These are phyloP conservation scores for Amaranthus palmeri DNA, from an alignment of 148 eudicot genomes.

Conservation along the genomic window DNA sequence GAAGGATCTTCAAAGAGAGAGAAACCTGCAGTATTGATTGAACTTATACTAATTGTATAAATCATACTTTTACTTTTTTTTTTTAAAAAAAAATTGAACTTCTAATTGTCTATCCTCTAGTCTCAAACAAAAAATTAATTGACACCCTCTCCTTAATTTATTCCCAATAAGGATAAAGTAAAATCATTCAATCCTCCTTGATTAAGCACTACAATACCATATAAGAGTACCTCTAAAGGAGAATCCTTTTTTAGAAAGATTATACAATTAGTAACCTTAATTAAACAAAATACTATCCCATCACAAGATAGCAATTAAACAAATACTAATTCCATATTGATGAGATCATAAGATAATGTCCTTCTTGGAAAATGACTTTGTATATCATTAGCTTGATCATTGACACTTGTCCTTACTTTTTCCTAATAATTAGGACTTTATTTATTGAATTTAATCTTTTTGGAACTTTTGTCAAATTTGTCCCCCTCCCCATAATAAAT, in stretches of 20 bases:
- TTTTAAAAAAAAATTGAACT: too few relatives aligned
- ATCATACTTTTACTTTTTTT: too few relatives aligned
- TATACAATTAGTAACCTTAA: neutral
- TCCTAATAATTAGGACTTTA: constrained; percentile 13
- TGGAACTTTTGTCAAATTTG: neutral
- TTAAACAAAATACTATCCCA: constrained; percentile 6
- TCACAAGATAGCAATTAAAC: neutral
- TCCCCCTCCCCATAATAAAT: neutral
- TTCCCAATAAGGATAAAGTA: neutral
- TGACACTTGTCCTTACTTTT: constrained; percentile 17
- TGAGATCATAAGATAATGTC: neutral
- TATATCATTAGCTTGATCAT: constrained; percentile 14
- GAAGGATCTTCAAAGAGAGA: too few relatives aligned
- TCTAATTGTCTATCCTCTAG: neutral
- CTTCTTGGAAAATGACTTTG: constrained; percentile 1
- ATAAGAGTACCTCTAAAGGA: neutral
- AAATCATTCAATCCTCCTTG: neutral
- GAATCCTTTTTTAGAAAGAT: neutral
- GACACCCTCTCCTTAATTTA: neutral
- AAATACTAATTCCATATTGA: constrained; percentile 4
- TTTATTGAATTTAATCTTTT: neutral
- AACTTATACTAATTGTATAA: too few relatives aligned
- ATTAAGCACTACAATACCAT: neutral
- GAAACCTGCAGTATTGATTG: too few relatives aligned
- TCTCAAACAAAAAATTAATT: neutral